Base-by-base conservation (phyloP, 768 basidiomycete species). In the Boletellus emodensis region DNA sequence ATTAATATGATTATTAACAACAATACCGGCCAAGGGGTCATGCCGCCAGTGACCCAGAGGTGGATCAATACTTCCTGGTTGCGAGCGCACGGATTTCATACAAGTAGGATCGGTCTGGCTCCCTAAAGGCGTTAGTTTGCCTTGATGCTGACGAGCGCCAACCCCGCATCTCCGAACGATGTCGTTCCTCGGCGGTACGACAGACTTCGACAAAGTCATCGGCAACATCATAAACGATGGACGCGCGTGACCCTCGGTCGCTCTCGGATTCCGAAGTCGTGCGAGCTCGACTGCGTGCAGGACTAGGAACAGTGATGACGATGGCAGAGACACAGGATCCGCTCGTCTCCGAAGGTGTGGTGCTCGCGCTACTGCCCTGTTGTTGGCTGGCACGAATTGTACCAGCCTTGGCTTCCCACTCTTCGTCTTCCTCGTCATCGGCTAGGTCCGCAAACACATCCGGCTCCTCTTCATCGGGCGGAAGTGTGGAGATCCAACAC, bases 391-490 rank as follows among this genome's bases (percentile, higher is more conserved):
- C 83, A 41, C 87, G 86, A 44, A 94, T 91, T 1, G 92, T 94
- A 24, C 84, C 87, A 18, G 83, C 85, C 56, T 84, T 85, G 26
- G 76, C 75, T 63, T 86, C 86, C 82, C 84, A 87, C 18, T 69
- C 75, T 47, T 80, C 80, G 42, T 79, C 80, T 51, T 90, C 86
- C 64, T 94, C 93, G 59, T 95, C 94, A 56, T 95, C 94, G 3
- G 87, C 90, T 26, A 94, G 79, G 57, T 90, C 87, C 40, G 90
- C 91, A 66, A 96, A 95, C n/a, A 94, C 88, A 64, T 97, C 94
- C 7, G 90, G 90, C 64, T 97, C 94, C 36, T 94, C 91, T 62
- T 95, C 90, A 50, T 93, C 93, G 18, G 87, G 85, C 6, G 85
- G 78, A 36, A 91, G 68, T 52, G 84, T 84, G 49, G 90, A 90